Evolutionary conservation across 108 stramenopile species (phyloP).

Genomic region (Skeletonema menzelii): DNA sequence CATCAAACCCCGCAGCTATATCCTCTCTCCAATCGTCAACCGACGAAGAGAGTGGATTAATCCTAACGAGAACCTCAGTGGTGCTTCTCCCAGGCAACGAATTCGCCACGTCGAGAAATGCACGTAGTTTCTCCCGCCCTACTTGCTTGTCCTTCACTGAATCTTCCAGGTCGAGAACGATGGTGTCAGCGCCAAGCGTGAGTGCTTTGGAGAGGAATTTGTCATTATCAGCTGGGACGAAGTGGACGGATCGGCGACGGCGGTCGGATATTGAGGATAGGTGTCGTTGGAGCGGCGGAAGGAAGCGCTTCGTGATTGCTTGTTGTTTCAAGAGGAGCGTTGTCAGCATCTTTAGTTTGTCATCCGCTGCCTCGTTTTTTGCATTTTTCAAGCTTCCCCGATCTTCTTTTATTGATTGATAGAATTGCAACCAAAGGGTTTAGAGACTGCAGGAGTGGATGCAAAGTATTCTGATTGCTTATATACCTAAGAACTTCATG

Average conservation of each 20-base stretch:
- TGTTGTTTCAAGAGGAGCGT: neutral
- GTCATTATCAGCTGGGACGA: slow-evolving; percentile 42
- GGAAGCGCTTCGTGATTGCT: no score
- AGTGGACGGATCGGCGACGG: slow-evolving; percentile 48
- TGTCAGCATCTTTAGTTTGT: neutral
- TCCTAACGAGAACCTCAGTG: slow-evolving; percentile 36
- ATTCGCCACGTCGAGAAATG: slow-evolving; percentile 8
- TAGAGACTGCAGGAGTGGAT: no score
- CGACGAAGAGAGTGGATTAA: slow-evolving; percentile 33
- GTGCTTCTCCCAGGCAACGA: neutral
- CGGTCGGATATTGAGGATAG: neutral
- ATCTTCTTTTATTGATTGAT: no score
- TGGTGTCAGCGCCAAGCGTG: slow-evolving; percentile 36
- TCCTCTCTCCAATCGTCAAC: slow-evolving; percentile 31
- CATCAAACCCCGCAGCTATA: slow-evolving; percentile 9
- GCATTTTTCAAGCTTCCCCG: no score
- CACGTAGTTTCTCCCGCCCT: slow-evolving; percentile 20
- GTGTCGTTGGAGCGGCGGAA: neutral
- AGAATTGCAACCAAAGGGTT: no score
- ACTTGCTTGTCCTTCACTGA: slow-evolving; percentile 36
- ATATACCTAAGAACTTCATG: no score
- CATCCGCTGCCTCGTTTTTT: no score
- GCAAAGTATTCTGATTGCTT: no score
- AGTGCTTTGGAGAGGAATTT: slow-evolving; percentile 36
- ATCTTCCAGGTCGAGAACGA: slow-evolving; percentile 44